Conservation (phyloP, 176 grass and related monocot genomes). For the Pontederia crassipes region DNA sequence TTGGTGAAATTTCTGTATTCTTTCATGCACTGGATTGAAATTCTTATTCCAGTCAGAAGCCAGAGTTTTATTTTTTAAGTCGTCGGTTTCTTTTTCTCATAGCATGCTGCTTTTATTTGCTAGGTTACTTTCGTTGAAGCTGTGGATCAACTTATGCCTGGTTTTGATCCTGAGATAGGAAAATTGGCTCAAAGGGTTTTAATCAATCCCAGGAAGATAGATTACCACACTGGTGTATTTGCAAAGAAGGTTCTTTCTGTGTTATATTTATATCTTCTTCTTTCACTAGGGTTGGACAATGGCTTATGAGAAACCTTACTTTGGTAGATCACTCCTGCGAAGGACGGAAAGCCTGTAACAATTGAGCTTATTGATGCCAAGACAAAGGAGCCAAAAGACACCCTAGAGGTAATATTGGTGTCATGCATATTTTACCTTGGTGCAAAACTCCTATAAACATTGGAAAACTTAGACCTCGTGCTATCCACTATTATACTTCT, state of each 20-base stretch:
- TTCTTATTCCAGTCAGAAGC: neutral
- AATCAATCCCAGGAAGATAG: slow-evolving; percentile 86
- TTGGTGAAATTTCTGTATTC: neutral
- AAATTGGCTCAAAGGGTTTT: slow-evolving; percentile 92
- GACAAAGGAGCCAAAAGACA: slow-evolving; percentile 85
- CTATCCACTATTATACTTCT: no score
- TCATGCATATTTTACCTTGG: slow-evolving; percentile 2
- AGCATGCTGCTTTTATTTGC: neutral
- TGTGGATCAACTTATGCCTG: slow-evolving; percentile 93
- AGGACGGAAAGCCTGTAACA: slow-evolving; percentile 78
- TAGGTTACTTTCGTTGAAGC: slow-evolving; percentile 95
- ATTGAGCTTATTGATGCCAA: slow-evolving; percentile 98
- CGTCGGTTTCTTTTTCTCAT: neutral
- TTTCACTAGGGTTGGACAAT: neutral
- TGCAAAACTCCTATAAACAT: slow-evolving; percentile 8
- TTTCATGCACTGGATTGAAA: neutral
- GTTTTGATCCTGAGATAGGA: slow-evolving; percentile 93
- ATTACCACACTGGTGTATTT: slow-evolving; percentile 86
- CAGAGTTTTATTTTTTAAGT: neutral
- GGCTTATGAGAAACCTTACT: neutral
- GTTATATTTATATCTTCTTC: neutral
- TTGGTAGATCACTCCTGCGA: slow-evolving; percentile 79
- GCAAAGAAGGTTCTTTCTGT: slow-evolving; percentile 66
- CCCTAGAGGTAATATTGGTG: slow-evolving; percentile 47
- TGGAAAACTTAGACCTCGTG: neutral